Evolutionary conservation across 2,329 filamentous ascomycete genomes (phyloP), one percentile per base, ranked within the genome.

Genomic region (Emmonsiellopsis sp.): DNA sequence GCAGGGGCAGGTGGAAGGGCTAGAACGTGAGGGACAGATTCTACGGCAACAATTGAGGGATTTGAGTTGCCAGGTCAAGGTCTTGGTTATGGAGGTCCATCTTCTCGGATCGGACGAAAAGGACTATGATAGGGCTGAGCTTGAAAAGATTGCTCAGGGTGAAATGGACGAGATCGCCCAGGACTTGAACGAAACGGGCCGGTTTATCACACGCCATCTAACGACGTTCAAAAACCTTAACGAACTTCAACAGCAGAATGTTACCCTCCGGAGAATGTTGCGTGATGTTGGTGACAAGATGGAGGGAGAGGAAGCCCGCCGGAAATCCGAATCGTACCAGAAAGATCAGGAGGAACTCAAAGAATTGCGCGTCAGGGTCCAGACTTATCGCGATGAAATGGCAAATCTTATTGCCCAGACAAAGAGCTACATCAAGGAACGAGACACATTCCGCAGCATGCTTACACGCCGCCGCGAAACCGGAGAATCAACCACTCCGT

Each of bases 391-490:
- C 55, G 92, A 96, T 58, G 90, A 96, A 66, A 82, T 95, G 51
- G 82, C 85, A 60, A 87, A 87, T 10, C 85, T 95, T 59, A 83
- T 86, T 43, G 83, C 86, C 33, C 88, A 91, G 54, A 87, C 90
- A 58, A 88, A 95, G 74, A 95, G 88, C 68, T 95, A 95, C 68
- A 89, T 93, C 66, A 88, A 90, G 62, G 93, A 98, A 72, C 85
- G 93, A 57, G 92, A 98, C 66, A 96, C 96, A 82, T 97, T 96
- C 84, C 85, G 92, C 21, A 89, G 91, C 51, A 91, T 97, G 76
- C 80, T 96, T 33, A 87, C 92, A 60, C 87, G 93, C 57, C 79
- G 83, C 54, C 82, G 83, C 14, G 80, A 83, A 69, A 84, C 72
- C 67, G 79, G 65, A 65, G 80, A 66, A 10, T 75, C 86, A 42